Evolutionary conservation across 2,329 filamentous ascomycete genomes (phyloP).

Genomic region (Colletotrichum costaricense): DNA sequence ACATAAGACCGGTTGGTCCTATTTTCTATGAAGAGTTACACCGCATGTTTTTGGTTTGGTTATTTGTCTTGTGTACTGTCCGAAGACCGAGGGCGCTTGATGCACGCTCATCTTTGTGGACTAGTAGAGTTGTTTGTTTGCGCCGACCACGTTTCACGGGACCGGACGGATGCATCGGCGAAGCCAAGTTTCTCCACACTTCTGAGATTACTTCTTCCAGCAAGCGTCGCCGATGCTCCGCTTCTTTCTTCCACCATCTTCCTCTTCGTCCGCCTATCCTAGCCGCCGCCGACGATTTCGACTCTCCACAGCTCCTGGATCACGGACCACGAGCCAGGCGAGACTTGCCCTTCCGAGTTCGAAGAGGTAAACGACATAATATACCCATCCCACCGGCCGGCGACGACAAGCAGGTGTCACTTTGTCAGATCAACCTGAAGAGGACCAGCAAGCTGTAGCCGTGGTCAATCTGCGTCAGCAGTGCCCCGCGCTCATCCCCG

Average conservation of each 20-base stretch:
- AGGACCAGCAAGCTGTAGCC: background rate
- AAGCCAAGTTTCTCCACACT: background rate
- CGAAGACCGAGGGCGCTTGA: background rate
- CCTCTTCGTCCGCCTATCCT: slow-evolving; percentile 12
- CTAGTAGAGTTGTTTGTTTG: background rate
- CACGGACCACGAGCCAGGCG: slow-evolving; percentile 5
- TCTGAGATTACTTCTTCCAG: slow-evolving; percentile 9
- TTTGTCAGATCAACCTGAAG: background rate
- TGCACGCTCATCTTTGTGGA: background rate
- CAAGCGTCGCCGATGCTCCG: slow-evolving; percentile 24
- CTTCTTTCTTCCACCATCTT: slow-evolving; percentile 4
- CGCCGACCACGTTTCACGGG: background rate
- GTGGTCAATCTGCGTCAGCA: slow-evolving; percentile 20
- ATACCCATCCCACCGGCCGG: background rate
- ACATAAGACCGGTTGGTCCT: slow-evolving; percentile 19
- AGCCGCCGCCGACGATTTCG: background rate
- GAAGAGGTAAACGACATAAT: background rate
- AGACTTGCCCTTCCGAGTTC: slow-evolving; percentile 12
- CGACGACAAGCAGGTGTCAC: background rate
- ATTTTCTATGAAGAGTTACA: slow-evolving; percentile 1
- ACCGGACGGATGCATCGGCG: background rate
- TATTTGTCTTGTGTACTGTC: background rate
- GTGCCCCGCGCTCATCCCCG: background rate
- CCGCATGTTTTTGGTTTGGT: background rate
- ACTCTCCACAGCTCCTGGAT: background rate